Evolutionary conservation across 2,329 filamentous ascomycete species (phyloP), one percentile per base, ranked within the genome.

Genomic region (Eutypella sp.): DNA sequence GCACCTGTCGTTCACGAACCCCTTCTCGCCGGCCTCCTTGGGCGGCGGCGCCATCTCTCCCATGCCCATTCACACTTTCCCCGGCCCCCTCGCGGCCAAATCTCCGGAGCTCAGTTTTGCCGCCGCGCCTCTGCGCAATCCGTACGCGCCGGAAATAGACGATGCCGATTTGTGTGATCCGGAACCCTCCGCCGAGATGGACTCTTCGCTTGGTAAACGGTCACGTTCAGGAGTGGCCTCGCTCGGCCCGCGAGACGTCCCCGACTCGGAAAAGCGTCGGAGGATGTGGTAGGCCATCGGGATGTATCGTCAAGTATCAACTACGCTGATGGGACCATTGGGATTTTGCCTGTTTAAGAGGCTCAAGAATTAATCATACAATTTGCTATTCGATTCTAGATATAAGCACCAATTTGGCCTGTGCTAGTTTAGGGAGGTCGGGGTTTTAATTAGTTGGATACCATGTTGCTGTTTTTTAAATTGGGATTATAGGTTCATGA

Each of bases 71-170:
- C 54, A 54, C 23, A 47, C 56, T 4, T 58, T 61, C 45, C 55
- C 51, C 27, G 42, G 61, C 45, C 46, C 58, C 15, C 53, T 56
- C 33, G 50, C 58, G 31, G 52, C 54, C 2, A 46, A 59, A 2
- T 68, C 67, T 3, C 63, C 65, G 1, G 56, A 57, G 9, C n/a
- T n/a, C n/a, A n/a, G n/a, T n/a, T n/a, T n/a, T n/a, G 57, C 62
- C 39, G 49, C 61, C 2, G 11, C 67, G 4, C 63, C 65, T 20
- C 51, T 66, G 22, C 62, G 59, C 42, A 72, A 67, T 47, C 67
- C 65, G 2, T 71, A 71, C 48, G 66, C 67, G 19, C 55, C 64
- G 41, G 55, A 58, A 9, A 47, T 71, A 11, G 58, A 62, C 39
- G 56, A 65, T 2, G 67, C 67, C 9, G 66, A 70, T 48, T 52